These are phyloP conservation scores for Fusarium dimerum DNA, from an alignment of 2,329 filamentous ascomycete genomes.

Conservation along the genomic window DNA sequence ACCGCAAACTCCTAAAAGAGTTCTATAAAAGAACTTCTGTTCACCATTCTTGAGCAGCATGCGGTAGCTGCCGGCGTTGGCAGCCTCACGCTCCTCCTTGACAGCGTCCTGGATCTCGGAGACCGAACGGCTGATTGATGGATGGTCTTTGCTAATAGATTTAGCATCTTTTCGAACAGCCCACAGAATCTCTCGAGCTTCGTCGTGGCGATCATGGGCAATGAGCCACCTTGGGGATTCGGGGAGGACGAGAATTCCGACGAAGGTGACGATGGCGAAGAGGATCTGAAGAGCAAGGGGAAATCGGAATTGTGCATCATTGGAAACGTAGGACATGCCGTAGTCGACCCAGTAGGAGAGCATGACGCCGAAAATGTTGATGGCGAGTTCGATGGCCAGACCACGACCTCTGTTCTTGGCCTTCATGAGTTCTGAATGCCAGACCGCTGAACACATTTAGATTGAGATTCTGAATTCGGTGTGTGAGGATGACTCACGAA, in stretches of 20 bases:
- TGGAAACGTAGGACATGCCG: slow-evolving; percentile 38
- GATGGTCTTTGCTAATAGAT: slow-evolving; percentile 28
- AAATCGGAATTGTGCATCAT: slow-evolving; percentile 44
- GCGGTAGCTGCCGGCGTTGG: slow-evolving; percentile 33
- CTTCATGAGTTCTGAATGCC: slow-evolving; percentile 45
- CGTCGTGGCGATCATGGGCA: slow-evolving; percentile 41
- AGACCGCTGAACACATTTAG: slow-evolving; percentile 31
- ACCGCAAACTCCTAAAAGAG: slow-evolving; percentile 42
- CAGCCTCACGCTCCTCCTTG: slow-evolving; percentile 41
- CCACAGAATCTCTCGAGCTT: slow-evolving; percentile 40
- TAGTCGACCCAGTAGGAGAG: slow-evolving; percentile 41
- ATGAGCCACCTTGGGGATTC: slow-evolving; percentile 48
- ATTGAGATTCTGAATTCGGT: not conserved
- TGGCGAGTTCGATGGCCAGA: slow-evolving; percentile 34
- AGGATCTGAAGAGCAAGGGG: slow-evolving; percentile 46
- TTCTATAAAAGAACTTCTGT: slow-evolving; percentile 42
- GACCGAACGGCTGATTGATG: slow-evolving; percentile 29
- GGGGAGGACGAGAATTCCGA: slow-evolving; percentile 37
- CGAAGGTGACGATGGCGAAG: slow-evolving; percentile 40
- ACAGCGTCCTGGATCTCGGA: slow-evolving; percentile 42
- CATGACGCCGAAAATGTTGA: slow-evolving; percentile 42
- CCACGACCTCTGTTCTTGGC: slow-evolving; percentile 38
- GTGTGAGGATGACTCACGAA: slow-evolving; percentile 29
- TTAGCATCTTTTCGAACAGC: slow-evolving; percentile 32
- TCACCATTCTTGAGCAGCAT: slow-evolving; percentile 43